Base-by-base conservation (phyloP, 257 asterid genomes). In the Jasminum sambac region DNA sequence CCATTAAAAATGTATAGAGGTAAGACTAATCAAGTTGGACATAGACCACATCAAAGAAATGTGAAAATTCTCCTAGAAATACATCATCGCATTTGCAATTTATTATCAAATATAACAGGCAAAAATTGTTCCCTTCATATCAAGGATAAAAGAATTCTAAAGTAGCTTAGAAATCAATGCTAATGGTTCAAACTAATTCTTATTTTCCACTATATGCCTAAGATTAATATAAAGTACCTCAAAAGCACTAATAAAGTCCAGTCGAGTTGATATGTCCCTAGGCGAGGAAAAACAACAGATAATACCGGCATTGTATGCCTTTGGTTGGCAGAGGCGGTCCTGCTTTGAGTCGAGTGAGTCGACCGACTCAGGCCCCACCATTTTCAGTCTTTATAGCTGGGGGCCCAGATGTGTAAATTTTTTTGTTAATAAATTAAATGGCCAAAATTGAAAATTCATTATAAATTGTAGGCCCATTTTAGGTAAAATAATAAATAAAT, bases 301-400 rank as follows among this genome's bases (percentile, higher is more conserved):
- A 93, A 37, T 17, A 93, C 96, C 0, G 98, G 97, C 96, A 93
- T 90, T 14, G 96, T 90, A 26, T 97, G 98, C n/a, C n/a, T 71
- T 97, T 82, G 74, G n/a, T n/a, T n/a, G n/a, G n/a, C n/a, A n/a
- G n/a, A n/a, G n/a, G n/a, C n/a, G n/a, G n/a, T n/a, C n/a, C n/a
- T n/a, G n/a, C n/a, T n/a, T n/a, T n/a, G n/a, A n/a, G n/a, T n/a
- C n/a, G n/a, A n/a, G n/a, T n/a, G n/a, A n/a, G n/a, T n/a, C n/a
- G n/a, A n/a, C n/a, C n/a, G n/a, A n/a, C n/a, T n/a, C n/a, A n/a
- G n/a, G n/a, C n/a, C n/a, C n/a, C n/a, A n/a, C n/a, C n/a, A n/a
- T n/a, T n/a, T n/a, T n/a, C n/a, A n/a, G n/a, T n/a, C n/a, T n/a
- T n/a, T n/a, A n/a, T n/a, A n/a, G n/a, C n/a, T n/a, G n/a, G n/a